Conservation (phyloP, 2,329 filamentous ascomycete species). For the Penicillium hesseltinei region DNA sequence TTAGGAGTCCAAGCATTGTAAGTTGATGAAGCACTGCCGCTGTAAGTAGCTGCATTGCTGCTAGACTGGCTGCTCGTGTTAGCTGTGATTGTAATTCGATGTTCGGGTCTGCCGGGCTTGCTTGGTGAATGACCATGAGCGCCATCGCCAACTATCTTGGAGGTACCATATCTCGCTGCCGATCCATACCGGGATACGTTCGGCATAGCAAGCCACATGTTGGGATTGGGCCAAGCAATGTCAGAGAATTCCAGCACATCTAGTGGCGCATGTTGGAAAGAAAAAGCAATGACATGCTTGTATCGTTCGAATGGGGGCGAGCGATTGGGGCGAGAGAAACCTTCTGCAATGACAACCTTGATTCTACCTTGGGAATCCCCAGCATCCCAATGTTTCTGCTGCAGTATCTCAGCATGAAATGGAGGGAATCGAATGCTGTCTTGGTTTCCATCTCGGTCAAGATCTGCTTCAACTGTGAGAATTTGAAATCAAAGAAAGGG, state of each 20-base stretch:
- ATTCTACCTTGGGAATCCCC: constrained; percentile 71
- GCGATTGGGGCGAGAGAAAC: constrained; percentile 55
- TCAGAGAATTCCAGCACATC: constrained; percentile 69
- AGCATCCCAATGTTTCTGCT: constrained; percentile 69
- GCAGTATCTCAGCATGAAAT: constrained; percentile 68
- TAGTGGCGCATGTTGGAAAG: constrained; percentile 83
- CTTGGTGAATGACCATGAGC: constrained; percentile 64
- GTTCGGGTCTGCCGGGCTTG: constrained; percentile 25
- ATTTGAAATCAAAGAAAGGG: constrained; percentile 33
- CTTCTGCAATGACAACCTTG: constrained; percentile 73
- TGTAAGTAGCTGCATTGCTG: constrained; percentile 7
- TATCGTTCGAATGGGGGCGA: constrained; percentile 60
- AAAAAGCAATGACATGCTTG: constrained; percentile 73
- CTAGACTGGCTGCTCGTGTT: constrained; percentile 20
- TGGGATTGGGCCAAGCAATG: constrained; percentile 76
- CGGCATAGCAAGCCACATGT: constrained; percentile 61
- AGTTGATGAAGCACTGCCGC: constrained; percentile 14
- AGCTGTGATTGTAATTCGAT: constrained; percentile 17
- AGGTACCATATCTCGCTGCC: constrained; percentile 28
- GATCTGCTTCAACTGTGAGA: constrained; percentile 23
- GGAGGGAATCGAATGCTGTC: constrained; percentile 67
- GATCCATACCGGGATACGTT: constrained; percentile 36
- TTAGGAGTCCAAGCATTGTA: constrained; percentile 30
- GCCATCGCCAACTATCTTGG: constrained; percentile 49
- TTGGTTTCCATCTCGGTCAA: constrained; percentile 58